Percentiles rank a stretch among this genome's conserved stretches.
phyloP scores from a whole-genome alignment of 495 filamentous ascomycete genomes.

The Penicillium egyptiacum region DNA sequence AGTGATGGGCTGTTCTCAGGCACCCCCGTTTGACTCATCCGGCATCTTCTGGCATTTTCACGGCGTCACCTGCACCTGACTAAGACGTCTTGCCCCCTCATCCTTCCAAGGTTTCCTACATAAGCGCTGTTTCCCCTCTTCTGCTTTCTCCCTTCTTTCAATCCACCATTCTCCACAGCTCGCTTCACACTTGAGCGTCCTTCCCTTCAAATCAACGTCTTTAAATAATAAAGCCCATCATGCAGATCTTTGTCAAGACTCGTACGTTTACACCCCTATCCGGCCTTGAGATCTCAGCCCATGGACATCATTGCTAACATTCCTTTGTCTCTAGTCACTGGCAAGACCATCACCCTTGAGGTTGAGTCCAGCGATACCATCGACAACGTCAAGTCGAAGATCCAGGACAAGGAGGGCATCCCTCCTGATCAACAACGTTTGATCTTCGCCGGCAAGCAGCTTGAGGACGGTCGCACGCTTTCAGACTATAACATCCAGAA shows the following conservation, averaged over 20 bases:
- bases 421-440: constrained; percentile 97
- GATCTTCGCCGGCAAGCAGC: constrained; percentile 98
- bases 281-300: constrained; percentile 11
- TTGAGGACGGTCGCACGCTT: constrained; percentile 94
- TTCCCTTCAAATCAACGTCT: constrained; percentile 20
- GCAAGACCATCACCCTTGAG: constrained; percentile 99
- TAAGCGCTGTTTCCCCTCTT: constrained; percentile 27
- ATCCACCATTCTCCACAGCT: not conserved
- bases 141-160: constrained; percentile 9
- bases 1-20: constrained; percentile 18
- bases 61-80: constrained; percentile 33
- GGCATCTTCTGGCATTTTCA: constrained; percentile 24
- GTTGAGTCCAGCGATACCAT: constrained; percentile 97
- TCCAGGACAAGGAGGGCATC: constrained; percentile 99
- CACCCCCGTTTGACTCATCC: constrained; percentile 30
- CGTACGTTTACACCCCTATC: constrained; percentile 57
- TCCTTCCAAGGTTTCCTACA: constrained; percentile 32
- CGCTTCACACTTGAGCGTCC: not conserved
- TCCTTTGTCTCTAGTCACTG: constrained; percentile 57
- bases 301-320: constrained; percentile 19
- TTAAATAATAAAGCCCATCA: constrained; percentile 40
- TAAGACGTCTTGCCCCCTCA: constrained; percentile 41
- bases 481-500: constrained; percentile 99
- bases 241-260: constrained; percentile 99
- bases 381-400: constrained; percentile 99